Percentiles rank a stretch among this genome's conserved stretches.
Evolutionary conservation across 208 protist genomes (phyloP).

Genomic region (Leishmania arabica): DNA sequence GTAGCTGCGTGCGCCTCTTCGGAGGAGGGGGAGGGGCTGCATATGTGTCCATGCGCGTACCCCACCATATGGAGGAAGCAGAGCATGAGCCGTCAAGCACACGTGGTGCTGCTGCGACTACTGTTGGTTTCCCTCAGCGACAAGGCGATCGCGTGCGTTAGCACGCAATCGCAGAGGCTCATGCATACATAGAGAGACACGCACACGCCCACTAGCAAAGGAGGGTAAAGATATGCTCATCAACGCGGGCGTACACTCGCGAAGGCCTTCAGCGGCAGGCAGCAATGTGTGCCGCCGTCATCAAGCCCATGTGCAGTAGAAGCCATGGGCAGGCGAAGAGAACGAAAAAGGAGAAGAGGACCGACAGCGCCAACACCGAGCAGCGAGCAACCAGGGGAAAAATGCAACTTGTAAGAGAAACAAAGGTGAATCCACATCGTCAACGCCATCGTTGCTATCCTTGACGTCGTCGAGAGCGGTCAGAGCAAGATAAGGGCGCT

Average conservation of each 20-base stretch:
- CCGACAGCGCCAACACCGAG: neutral
- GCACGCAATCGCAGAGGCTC: neutral
- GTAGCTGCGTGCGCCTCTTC: neutral
- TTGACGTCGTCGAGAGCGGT: neutral
- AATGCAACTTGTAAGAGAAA: neutral
- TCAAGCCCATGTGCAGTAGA: neutral
- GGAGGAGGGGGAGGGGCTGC: neutral
- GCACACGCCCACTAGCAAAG: neutral
- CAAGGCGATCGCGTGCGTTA: no score
- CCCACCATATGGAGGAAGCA: neutral
- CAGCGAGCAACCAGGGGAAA: neutral
- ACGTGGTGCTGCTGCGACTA: neutral
- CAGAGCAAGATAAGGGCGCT: neutral
- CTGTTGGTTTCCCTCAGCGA: neutral
- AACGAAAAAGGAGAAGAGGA: neutral
- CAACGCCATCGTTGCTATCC: neutral
- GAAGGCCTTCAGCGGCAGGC: neutral
- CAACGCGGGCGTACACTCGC: neutral
- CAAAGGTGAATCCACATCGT: neutral
- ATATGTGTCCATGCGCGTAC: neutral
- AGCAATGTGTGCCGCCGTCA: neutral
- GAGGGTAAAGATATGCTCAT: neutral
- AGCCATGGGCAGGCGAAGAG: neutral
- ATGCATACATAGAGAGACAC: neutral
- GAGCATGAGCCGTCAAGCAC: neutral